Conservation (phyloP, 495 filamentous ascomycete species). For the Podospora appendiculata region DNA sequence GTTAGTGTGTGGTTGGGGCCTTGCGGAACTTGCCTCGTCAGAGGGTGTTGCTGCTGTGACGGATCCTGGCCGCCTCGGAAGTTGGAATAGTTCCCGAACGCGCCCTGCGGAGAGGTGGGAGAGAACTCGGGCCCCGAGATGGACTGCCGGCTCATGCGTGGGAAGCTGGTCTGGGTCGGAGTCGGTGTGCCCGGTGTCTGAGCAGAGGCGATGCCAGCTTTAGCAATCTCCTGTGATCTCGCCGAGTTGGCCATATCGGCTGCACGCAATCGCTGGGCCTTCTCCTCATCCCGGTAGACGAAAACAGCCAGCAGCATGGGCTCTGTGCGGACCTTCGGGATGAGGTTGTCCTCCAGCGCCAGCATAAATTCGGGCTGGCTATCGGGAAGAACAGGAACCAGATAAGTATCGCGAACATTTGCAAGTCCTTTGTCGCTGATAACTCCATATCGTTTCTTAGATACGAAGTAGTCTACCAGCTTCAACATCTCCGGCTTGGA, state of each 20-base stretch:
- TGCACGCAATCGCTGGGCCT: background rate
- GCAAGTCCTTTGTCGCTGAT: constrained; percentile 59
- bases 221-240: constrained; percentile 12
- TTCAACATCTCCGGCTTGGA: constrained; percentile 53
- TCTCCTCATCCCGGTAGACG: constrained; percentile 48
- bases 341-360: constrained; percentile 63
- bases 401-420: constrained; percentile 70
- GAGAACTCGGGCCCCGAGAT: constrained; percentile 38
- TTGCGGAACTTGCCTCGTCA: constrained; percentile 7
- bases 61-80: constrained; percentile 23
- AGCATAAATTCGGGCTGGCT: constrained; percentile 63
- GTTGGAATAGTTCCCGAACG: constrained; percentile 23
- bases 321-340: constrained; percentile 57
- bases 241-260: background rate
- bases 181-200: constrained; percentile 21
- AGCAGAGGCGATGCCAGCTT: background rate
- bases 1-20: background rate
- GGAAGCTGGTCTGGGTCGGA: constrained; percentile 9
- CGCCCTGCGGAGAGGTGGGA: constrained; percentile 39
- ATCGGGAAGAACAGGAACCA: constrained; percentile 65
- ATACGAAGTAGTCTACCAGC: constrained; percentile 72
- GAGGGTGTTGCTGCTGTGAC: constrained; percentile 19
- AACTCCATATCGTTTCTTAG: constrained; percentile 73
- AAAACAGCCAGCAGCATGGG: constrained; percentile 71
- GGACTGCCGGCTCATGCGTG: constrained; percentile 23